These are phyloP conservation scores for Aspergillus ellipticus DNA, from an alignment of 495 filamentous ascomycete genomes.

Conservation along the genomic window DNA sequence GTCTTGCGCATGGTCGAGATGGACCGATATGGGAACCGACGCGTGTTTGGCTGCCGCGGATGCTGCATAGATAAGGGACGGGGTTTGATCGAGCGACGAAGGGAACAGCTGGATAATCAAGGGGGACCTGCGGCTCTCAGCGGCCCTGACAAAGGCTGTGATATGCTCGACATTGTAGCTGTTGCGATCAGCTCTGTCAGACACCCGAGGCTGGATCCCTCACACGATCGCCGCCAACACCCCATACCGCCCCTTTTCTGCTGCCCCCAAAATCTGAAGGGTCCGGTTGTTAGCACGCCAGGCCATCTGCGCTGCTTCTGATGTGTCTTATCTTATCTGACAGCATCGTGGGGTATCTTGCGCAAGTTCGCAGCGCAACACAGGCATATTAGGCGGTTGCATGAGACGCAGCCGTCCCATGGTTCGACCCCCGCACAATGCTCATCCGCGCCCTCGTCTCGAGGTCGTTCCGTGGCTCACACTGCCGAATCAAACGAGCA, in stretches of 20 bases:
- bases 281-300: conserved; percentile 49
- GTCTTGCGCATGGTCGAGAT: conserved; percentile 65
- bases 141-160: conserved; percentile 64
- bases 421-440: background rate
- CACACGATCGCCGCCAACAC: conserved; percentile 57
- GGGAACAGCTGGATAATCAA: conserved; percentile 74
- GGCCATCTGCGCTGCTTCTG: too few species aligned
- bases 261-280: conserved; percentile 56
- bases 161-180: conserved; percentile 72
- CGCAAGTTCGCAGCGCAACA: too few species aligned
- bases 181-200: background rate
- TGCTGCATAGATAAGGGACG: conserved; percentile 50
- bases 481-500: background rate
- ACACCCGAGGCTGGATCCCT: background rate
- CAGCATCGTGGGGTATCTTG: too few species aligned
- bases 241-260: conserved; percentile 58
- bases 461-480: background rate
- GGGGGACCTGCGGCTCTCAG: conserved; percentile 61
- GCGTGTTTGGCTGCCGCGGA: conserved; percentile 55
- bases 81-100: conserved; percentile 62
- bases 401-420: too few species aligned
- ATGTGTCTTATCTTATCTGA: background rate
- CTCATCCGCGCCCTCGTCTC: background rate
- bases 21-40: conserved; percentile 60
- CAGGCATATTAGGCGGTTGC: too few species aligned